A percentile compares a stretch with the other conserved stretches of the same genome.
Evolutionary conservation across 192 early-diverging fungal species (phyloP).

Genomic region (Bifiguratus adelaidae): DNA sequence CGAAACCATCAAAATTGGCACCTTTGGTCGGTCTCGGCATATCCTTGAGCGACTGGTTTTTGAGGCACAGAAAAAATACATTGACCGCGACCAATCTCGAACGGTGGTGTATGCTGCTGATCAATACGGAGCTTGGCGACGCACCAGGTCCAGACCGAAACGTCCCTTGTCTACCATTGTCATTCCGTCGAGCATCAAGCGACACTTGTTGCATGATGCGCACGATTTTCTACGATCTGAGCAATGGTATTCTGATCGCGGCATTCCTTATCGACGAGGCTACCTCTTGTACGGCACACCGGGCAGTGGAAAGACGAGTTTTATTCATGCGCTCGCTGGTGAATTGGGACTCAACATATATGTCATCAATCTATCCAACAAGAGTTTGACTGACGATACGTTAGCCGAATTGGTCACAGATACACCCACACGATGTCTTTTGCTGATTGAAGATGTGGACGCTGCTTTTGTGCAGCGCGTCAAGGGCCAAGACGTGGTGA

Average conservation of each 20-base stretch:
- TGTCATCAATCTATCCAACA: slow-evolving; percentile 55
- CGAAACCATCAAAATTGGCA: slow-evolving; percentile 44
- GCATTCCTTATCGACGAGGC: slow-evolving; percentile 57
- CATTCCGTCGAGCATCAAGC: slow-evolving; percentile 32
- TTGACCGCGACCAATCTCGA: slow-evolving; percentile 44
- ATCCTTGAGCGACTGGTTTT: slow-evolving; percentile 36
- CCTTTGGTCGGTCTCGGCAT: slow-evolving; percentile 33
- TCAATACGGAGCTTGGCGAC: slow-evolving; percentile 56
- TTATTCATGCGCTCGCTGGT: slow-evolving; percentile 60
- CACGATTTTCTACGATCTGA: slow-evolving; percentile 42
- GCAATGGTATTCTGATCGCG: slow-evolving; percentile 42
- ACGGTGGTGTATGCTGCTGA: slow-evolving; percentile 58
- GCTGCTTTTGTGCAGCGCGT: slow-evolving; percentile 54
- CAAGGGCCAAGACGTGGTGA: slow-evolving; percentile 20
- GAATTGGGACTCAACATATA: slow-evolving; percentile 64
- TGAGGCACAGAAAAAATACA: slow-evolving; percentile 40
- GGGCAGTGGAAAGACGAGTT: slow-evolving; percentile 58
- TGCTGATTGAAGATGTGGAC: slow-evolving; percentile 67
- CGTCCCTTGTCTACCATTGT: slow-evolving; percentile 44
- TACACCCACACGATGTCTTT: slow-evolving; percentile 43
- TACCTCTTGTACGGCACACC: slow-evolving; percentile 60
- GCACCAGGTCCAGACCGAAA: slow-evolving; percentile 34
- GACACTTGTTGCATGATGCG: slow-evolving; percentile 26
- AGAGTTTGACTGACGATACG: slow-evolving; percentile 54
- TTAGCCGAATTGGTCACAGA: slow-evolving; percentile 30